Conservation (phyloP, 768 basidiomycete genomes). For the Gelatoporia subvermispora region DNA sequence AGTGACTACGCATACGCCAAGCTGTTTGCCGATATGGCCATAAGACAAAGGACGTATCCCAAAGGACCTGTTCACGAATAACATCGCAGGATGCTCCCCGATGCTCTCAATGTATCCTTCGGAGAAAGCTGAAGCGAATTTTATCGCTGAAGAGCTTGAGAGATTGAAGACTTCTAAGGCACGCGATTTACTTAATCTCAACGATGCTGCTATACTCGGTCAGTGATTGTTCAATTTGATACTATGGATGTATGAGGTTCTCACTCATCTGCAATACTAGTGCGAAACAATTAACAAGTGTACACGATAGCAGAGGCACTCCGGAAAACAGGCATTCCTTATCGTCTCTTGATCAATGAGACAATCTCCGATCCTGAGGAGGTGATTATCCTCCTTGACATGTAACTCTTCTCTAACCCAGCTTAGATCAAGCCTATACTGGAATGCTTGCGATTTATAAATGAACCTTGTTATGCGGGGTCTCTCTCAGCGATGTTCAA, state of each 20-base stretch:
- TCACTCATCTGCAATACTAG: constrained; percentile 28
- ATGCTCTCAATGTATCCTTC: constrained; percentile 47
- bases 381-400: too few relatives aligned
- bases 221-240: constrained; percentile 20
- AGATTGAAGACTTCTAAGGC: constrained; percentile 70
- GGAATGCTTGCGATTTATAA: constrained; percentile 76
- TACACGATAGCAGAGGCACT: constrained; percentile 70
- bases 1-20: too few relatives aligned
- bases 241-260: too few relatives aligned
- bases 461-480: constrained; percentile 54
- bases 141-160: constrained; percentile 75
- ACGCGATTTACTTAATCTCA: constrained; percentile 56
- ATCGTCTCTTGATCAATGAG: constrained; percentile 69
- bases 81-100: constrained; percentile 57
- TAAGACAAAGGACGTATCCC: constrained; percentile 70
- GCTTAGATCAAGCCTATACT: constrained; percentile 72
- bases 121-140: constrained; percentile 65
- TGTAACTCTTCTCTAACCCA: too few relatives aligned
- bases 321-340: constrained; percentile 75
- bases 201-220: constrained; percentile 82
- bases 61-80: constrained; percentile 68
- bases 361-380: constrained; percentile 68
- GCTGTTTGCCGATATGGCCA: too few relatives aligned
- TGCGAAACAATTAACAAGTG: constrained; percentile 78
- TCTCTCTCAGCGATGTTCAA: too few relatives aligned